Conservation (phyloP, 2,329 filamentous ascomycete genomes). For the Calycina marina region DNA sequence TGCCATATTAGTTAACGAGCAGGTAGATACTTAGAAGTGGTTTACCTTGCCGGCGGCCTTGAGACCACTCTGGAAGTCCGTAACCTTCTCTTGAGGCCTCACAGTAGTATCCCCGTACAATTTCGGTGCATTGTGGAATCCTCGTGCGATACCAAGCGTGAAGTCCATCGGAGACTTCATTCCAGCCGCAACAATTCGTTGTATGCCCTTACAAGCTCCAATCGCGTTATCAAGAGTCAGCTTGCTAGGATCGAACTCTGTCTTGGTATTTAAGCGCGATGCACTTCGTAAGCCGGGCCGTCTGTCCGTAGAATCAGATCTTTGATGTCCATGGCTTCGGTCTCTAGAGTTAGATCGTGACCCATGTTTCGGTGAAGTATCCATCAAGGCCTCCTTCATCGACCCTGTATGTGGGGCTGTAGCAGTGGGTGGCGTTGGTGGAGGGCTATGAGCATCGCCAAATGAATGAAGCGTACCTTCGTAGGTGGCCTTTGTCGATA, state of each 20-base stretch:
- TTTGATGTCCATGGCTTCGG: slow-evolving; percentile 2
- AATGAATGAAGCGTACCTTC: slow-evolving; percentile 13
- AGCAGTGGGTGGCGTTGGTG: slow-evolving; percentile 12
- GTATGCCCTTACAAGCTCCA: slow-evolving; percentile 45
- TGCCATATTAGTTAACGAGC: slow-evolving; percentile 57
- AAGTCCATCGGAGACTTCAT: slow-evolving; percentile 76
- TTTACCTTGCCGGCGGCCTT: slow-evolving; percentile 56
- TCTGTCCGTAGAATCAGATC: slow-evolving; percentile 9
- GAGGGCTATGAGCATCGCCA: slow-evolving; percentile 5
- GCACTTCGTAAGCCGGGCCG: slow-evolving; percentile 8
- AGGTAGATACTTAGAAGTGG: slow-evolving; percentile 25
- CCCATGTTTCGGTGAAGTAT: slow-evolving; percentile 14
- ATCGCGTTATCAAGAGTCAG: slow-evolving; percentile 38
- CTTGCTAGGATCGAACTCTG: slow-evolving; percentile 19
- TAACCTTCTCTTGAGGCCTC: slow-evolving; percentile 64
- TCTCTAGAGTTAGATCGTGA: slow-evolving; percentile 3
- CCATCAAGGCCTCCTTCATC: slow-evolving; percentile 20
- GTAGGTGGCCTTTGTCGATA: slow-evolving; percentile 13
- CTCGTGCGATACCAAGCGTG: slow-evolving; percentile 65
- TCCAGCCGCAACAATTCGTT: slow-evolving; percentile 59
- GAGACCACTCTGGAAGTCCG: slow-evolving; percentile 60
- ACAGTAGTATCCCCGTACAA: slow-evolving; percentile 78
- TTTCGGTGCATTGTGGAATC: slow-evolving; percentile 76
- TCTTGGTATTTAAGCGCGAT: slow-evolving; percentile 8
- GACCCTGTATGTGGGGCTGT: slow-evolving; percentile 12